Evolutionary conservation across 805 yeast species (phyloP), one percentile per base, ranked within the genome.

Genomic region (Komagataella ulmi): DNA sequence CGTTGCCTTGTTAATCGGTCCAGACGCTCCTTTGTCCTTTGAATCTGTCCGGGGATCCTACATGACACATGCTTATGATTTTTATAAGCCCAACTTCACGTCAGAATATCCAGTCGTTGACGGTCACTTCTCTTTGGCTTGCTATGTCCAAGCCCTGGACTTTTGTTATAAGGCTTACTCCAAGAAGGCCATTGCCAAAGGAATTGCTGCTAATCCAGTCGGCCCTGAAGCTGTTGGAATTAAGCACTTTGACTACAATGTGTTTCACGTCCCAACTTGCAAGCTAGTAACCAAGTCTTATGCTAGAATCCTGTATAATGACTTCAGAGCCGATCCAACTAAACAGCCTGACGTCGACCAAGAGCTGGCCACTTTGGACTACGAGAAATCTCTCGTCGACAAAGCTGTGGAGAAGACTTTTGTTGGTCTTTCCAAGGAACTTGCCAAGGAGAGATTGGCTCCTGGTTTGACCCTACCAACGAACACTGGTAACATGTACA

Each of bases 231-330:
- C 79, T 51, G 85, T 81, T 57, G 88, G 89, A 57, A 74, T 88
- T 50, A 73, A 81, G 55, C 74, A 81, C 65, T 93, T 93, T 65
- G 97, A 88, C 71, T 93, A 85, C 77, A 84, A 87, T 62, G 91
- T 89, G 44, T 93, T 93, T 90, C 99, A 93, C 68, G 97, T 89
- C 52, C 99, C 99, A 66, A 93, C 93, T 56, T 91, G 99, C 75
- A 93, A 93, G 74, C 79, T 90, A 63, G 98, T 93, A 54, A 72
- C 82, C 61, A 93, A 93, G 75, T 86, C 95, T 6, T 93, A 80
- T 66, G 99, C 96, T 52, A 84, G 99, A 74, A 71, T 93, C 65
- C 68, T 87, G 59, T 93, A 85, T 79, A 83, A 88, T 66, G 99
- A 91, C 71, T 91, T 78, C 76, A 76, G 74, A 65, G 75, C 81